Conservation (phyloP, 2,329 filamentous ascomycete genomes). For the Elsinoe fawcettii region DNA sequence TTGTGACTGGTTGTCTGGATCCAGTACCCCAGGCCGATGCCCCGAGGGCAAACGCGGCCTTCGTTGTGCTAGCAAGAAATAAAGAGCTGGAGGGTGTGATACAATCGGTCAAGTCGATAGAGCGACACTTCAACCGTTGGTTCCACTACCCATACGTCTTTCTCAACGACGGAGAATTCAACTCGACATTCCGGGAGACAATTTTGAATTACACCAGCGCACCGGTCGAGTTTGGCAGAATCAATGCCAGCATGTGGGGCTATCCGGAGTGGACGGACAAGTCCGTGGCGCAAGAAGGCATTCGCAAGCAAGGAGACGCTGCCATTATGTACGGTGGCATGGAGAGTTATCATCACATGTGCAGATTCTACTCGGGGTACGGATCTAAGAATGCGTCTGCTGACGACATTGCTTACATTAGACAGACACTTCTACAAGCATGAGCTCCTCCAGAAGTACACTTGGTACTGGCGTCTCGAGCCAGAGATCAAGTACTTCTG, state of each 20-base stretch:
- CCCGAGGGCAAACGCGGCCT: slow-evolving; percentile 84
- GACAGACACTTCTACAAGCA: slow-evolving; percentile 92
- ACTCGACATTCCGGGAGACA: slow-evolving; percentile 82
- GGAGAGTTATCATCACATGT: slow-evolving; percentile 99
- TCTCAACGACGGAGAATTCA: slow-evolving; percentile 95
- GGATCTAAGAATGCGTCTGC: slow-evolving; percentile 26
- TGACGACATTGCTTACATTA: neutral
- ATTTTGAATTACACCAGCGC: slow-evolving; percentile 85
- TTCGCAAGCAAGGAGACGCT: slow-evolving; percentile 89
- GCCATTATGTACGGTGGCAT: slow-evolving; percentile 99
- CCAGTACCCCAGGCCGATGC: slow-evolving; percentile 58
- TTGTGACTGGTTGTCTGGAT: slow-evolving; percentile 80
- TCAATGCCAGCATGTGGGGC: slow-evolving; percentile 86
- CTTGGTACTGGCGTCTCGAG: slow-evolving; percentile 99
- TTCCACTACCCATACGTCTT: slow-evolving; percentile 98
- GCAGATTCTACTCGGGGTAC: slow-evolving; percentile 95
- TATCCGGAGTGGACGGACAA: slow-evolving; percentile 94
- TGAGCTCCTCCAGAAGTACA: slow-evolving; percentile 86
- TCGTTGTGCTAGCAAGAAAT: slow-evolving; percentile 91
- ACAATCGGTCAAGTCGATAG: slow-evolving; percentile 94
- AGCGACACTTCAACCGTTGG: slow-evolving; percentile 98
- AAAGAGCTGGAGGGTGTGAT: slow-evolving; percentile 94
- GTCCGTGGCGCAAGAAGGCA: slow-evolving; percentile 90
- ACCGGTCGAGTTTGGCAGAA: slow-evolving; percentile 86
- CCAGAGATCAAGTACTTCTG: slow-evolving; percentile 99